phyloP scores from a whole-genome alignment of 148 eudicot species.

The Vaccinium vitisidaea region DNA sequence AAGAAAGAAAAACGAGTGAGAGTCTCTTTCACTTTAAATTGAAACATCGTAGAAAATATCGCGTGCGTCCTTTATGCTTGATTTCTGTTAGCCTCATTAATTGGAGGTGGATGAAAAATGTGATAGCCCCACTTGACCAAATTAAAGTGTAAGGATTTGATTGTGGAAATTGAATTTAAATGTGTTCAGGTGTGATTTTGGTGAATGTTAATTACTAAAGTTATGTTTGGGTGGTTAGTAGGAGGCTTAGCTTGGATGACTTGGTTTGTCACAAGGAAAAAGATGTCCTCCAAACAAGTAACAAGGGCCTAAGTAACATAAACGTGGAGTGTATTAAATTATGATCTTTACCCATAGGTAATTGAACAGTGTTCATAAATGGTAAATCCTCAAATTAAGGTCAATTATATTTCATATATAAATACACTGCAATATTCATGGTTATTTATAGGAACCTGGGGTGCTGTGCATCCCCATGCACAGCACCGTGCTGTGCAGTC shows the following conservation, averaged over 20 bases:
- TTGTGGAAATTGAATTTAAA: background rate
- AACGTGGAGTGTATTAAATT: background rate
- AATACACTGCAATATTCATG: background rate
- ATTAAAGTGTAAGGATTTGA: background rate
- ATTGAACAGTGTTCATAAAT: background rate
- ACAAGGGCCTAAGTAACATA: background rate
- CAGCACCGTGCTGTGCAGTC: too few species aligned
- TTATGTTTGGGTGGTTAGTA: background rate
- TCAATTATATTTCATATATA: background rate
- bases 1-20: background rate
- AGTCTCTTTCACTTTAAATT: background rate
- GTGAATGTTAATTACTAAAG: background rate
- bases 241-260: slow-evolving; percentile 1
- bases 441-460: background rate
- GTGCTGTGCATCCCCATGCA: too few species aligned
- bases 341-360: background rate
- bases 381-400: too few species aligned
- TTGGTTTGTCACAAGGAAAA: background rate
- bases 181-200: background rate
- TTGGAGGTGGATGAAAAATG: background rate
- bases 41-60: background rate
- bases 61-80: background rate
- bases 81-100: background rate
- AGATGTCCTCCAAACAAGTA: background rate
- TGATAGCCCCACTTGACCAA: background rate